Percentiles rank a stretch among this genome's conserved stretches.
Evolutionary conservation across 139 green algal species (phyloP).

Genomic region (Asterochloris sp.): DNA sequence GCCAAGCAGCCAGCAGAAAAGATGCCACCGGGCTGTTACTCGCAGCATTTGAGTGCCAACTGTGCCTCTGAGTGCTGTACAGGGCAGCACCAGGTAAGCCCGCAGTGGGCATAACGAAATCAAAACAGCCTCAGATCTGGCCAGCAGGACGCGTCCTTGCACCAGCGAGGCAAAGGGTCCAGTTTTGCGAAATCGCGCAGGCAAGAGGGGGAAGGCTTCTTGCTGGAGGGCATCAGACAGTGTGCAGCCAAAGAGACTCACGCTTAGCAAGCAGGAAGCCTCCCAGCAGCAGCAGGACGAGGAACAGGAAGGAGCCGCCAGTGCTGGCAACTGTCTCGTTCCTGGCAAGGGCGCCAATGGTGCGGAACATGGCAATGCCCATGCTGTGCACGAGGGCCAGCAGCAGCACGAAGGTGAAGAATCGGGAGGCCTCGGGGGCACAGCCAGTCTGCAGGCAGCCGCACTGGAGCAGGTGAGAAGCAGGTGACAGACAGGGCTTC

Average conservation of each 20-base stretch:
- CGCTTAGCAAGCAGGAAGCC: slow-evolving; percentile 28
- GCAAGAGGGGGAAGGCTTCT: neutral
- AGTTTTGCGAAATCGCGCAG: too few relatives aligned
- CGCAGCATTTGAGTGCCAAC: too few relatives aligned
- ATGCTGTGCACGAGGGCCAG: slow-evolving; percentile 31
- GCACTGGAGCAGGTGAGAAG: neutral
- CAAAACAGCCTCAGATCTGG: neutral
- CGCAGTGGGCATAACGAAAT: too few relatives aligned
- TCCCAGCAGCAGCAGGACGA: slow-evolving; percentile 26
- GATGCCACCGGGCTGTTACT: too few relatives aligned
- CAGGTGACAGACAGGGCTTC: too few relatives aligned
- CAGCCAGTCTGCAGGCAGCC: neutral
- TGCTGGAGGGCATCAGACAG: slow-evolving; percentile 1
- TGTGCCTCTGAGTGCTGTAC: too few relatives aligned
- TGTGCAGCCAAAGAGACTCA: neutral
- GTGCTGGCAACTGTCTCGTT: slow-evolving; percentile 25
- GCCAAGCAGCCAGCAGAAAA: too few relatives aligned
- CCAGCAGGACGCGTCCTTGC: neutral
- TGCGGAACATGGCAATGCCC: slow-evolving; percentile 26
- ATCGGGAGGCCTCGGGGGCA: neutral
- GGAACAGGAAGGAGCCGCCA: slow-evolving; percentile 30
- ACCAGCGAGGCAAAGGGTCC: neutral
- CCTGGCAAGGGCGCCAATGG: slow-evolving; percentile 1
- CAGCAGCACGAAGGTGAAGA: slow-evolving; percentile 27
- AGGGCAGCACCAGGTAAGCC: too few relatives aligned